These are phyloP conservation scores for Potentilla sterilis DNA, from an alignment of 306 rosid genomes.

Conservation along the genomic window DNA sequence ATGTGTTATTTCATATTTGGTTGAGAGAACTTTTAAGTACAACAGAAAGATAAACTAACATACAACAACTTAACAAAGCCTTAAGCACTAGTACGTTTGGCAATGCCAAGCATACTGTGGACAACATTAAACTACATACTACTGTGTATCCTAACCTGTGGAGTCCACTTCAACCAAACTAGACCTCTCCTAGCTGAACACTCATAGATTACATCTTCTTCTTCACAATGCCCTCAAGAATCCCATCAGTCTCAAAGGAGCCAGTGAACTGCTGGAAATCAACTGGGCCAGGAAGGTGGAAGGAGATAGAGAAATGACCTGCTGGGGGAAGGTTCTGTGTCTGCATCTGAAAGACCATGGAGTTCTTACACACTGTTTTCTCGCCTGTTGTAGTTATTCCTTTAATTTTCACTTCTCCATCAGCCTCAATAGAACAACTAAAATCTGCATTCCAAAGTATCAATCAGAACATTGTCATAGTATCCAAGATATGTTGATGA, in stretches of 20 bases:
- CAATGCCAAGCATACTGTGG: background rate
- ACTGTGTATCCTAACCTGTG: background rate
- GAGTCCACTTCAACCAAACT: conserved; percentile 6
- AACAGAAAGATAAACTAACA: background rate
- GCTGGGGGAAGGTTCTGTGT: conserved; percentile 73
- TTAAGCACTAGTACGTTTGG: background rate
- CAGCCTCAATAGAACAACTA: conserved; percentile 57
- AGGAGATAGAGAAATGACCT: conserved; percentile 63
- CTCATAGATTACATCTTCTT: conserved; percentile 42
- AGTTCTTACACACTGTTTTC: conserved; percentile 54
- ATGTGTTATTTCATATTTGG: background rate
- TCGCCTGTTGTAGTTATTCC: conserved; percentile 82
- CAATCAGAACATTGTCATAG: background rate
- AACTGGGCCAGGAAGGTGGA: conserved; percentile 84
- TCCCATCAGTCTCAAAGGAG: conserved; percentile 68
- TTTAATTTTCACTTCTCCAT: conserved; percentile 52
- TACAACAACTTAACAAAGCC: conserved; percentile 5
- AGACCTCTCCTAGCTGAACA: conserved; percentile 3
- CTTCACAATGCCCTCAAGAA: conserved; percentile 72
- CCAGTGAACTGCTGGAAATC: conserved; percentile 60
- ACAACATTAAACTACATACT: conserved; percentile 7
- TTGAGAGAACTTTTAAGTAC: background rate
- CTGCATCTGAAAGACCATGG: conserved; percentile 75
- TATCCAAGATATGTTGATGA: conserved; percentile 2
- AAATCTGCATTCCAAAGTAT: conserved; percentile 55